phyloP scores from a whole-genome alignment of 495 filamentous ascomycete species.

The Podospora comata region DNA sequence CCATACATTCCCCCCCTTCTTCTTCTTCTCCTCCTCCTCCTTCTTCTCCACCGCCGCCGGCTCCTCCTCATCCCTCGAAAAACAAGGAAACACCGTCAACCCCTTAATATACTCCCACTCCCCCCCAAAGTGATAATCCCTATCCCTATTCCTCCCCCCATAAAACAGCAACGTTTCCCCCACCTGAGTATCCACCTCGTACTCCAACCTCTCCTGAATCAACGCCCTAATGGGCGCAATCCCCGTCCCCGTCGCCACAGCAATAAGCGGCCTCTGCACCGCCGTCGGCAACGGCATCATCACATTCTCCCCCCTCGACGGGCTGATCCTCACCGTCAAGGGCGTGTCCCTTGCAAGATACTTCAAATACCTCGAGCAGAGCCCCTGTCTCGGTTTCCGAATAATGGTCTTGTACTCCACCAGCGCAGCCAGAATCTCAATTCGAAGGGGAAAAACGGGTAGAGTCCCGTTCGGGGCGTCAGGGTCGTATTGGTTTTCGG shows the following conservation, averaged over 20 bases:
- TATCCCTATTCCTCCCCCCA: constrained; percentile 66
- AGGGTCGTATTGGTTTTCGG: background rate
- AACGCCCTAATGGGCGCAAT: constrained; percentile 83
- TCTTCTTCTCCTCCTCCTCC: background rate
- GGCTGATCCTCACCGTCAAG: constrained; percentile 54
- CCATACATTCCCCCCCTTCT: no score
- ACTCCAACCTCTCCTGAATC: constrained; percentile 58
- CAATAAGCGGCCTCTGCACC: constrained; percentile 56
- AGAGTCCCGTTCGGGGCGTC: background rate
- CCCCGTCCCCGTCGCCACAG: constrained; percentile 88
- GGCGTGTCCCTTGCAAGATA: constrained; percentile 55
- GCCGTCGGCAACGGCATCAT: constrained; percentile 11
- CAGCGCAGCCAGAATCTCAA: constrained; percentile 84
- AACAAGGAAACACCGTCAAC: constrained; percentile 68
- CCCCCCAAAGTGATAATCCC: constrained; percentile 75
- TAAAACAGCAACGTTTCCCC: constrained; percentile 61
- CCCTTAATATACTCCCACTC: constrained; percentile 60
- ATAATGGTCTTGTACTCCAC: constrained; percentile 90
- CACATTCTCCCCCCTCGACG: constrained; percentile 9
- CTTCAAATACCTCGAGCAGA: constrained; percentile 84
- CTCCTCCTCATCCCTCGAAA: constrained; percentile 56
- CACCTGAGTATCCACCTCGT: constrained; percentile 4
- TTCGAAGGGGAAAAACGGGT: constrained; percentile 31
- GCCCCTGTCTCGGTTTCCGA: constrained; percentile 77
- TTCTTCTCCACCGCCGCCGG: constrained; percentile 17